Evolutionary conservation across 768 basidiomycete genomes (phyloP).

Genomic region (Boletus rubescentipes): DNA sequence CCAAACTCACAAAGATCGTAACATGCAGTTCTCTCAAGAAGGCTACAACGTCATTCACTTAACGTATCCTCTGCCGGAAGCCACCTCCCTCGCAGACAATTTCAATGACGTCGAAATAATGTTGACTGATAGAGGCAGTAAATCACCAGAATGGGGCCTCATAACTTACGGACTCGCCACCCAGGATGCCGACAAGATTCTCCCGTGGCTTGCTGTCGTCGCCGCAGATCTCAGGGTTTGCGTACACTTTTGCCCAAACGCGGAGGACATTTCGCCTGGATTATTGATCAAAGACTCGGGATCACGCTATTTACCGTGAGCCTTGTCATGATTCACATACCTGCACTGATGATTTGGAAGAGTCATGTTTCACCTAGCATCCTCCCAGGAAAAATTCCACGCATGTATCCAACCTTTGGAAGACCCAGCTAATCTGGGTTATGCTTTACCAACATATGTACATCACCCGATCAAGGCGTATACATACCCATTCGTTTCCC

Average conservation of each 20-base stretch:
- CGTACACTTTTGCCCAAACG: constrained; percentile 37
- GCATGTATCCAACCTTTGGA: constrained; percentile 28
- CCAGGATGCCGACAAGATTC: constrained; percentile 21
- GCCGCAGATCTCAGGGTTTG: constrained; percentile 26
- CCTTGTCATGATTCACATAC: neutral
- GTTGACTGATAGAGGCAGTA: constrained; percentile 7
- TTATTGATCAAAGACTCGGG: constrained; percentile 27
- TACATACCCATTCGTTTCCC: constrained; percentile 37
- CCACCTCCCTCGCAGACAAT: constrained; percentile 15
- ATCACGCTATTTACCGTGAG: constrained; percentile 31
- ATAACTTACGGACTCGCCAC: constrained; percentile 31
- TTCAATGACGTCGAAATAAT: constrained; percentile 16
- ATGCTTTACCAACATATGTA: constrained; percentile 24
- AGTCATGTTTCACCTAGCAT: constrained; percentile 35
- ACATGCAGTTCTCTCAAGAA: constrained; percentile 37
- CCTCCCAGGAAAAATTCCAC: constrained; percentile 37
- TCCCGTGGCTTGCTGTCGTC: constrained; percentile 3
- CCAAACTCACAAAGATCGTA: neutral
- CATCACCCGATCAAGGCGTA: constrained; percentile 32
- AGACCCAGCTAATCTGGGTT: constrained; percentile 21
- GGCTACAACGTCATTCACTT: constrained; percentile 39
- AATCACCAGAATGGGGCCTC: constrained; percentile 27
- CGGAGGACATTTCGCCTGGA: constrained; percentile 23
- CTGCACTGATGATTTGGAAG: constrained; percentile 20
- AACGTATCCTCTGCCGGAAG: constrained; percentile 20